Base-by-base conservation (phyloP, 352 stramenopile genomes). In the Pythium pyrilobum region DNA sequence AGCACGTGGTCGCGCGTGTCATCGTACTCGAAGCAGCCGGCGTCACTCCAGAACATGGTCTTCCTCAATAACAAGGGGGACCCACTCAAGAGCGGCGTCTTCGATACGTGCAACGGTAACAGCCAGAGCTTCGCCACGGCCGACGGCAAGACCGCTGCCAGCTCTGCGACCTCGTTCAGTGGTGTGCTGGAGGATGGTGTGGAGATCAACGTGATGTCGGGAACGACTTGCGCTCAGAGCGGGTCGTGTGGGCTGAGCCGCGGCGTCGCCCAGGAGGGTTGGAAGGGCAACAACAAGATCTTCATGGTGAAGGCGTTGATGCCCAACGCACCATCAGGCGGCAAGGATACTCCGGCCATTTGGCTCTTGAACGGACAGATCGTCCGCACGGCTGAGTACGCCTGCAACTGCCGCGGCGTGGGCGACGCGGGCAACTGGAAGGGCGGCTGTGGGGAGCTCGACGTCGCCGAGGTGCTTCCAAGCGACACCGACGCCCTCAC, bases 51-150 rank as follows among this genome's bases (percentile, higher is more conserved):
- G 12, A 82, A 82, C 63, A 66, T 76, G 64, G 67, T 76, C 7
- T 78, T 82, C 45, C 56, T 82, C 27, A 82, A 80, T 57, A 82
- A 80, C 64, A 69, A 69, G 20, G 69, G 69, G n/a, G 60, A 72
- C 28, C 23, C 46, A 16, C 28, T 59, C 3, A 61, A 63, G 43
- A 75, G 66, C 16, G 59, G 69, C 8, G 62, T 68, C 27, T 77
- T 74, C 29, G 61, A 72, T 29, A 68, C 60, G 39, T 81, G 66
- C 56, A 57, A 79, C 13, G 64, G 67, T 42, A 68, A 65, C 47
- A 69, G 66, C 32, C 72, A 81, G 46, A 73, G 69, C 56, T 82
- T 69, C 34, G 72, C 70, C 4, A 69, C 64, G 4, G 31, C 53
- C 9, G 54, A 82, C 37, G 67, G 66, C 18, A 52, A 40, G 15